Evolutionary conservation across 2,329 filamentous ascomycete genomes (phyloP), one percentile per base, ranked within the genome.

Genomic region (Fusarium sp.): DNA sequence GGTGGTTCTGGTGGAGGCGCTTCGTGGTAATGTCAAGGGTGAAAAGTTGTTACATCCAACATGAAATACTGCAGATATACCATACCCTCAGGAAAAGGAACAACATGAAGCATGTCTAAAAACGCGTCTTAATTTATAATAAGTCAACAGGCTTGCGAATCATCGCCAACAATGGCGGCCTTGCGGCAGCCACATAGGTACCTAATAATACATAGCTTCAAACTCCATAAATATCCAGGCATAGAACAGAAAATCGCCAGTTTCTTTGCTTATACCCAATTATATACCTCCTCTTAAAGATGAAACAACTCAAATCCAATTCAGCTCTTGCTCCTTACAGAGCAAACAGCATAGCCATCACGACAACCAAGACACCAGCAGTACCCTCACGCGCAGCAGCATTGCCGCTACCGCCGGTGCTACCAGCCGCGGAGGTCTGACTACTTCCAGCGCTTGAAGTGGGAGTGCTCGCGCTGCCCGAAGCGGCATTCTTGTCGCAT

Each of bases 321-420:
- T 26, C 33, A 20, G 24, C 18, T 12, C 18, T 29, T 20, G 38
- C 23, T 23, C 20, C 21, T 73, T 70, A 78, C 24, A 79, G 63
- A 54, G 75, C 77, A 46, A 76, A 53, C 18, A 77, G 47, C 69
- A 78, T 59, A 28, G 75, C 76, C 55, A 76, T 48, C 10, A 68
- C 64, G 8, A 76, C 74, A 46, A 76, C 77, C 13, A 76, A 33
- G 20, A 77, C 21, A 35, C 75, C 68, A 31, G 62, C 63, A 15
- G 70, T 62, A 28, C 47, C 59, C 53, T 57, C 70, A 18, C 58
- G 63, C 35, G 63, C 43, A 49, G 63, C 68, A 61, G 37, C 54
- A 18, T 55, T 70, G 18, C 47, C 43, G 21, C 35, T 57, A 26
- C 23, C 46, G 6, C 37, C n/a, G 8, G 44, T 28, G 28, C 49